Conservation (phyloP, 768 basidiomycete genomes). For the Tulasnella sp. region DNA sequence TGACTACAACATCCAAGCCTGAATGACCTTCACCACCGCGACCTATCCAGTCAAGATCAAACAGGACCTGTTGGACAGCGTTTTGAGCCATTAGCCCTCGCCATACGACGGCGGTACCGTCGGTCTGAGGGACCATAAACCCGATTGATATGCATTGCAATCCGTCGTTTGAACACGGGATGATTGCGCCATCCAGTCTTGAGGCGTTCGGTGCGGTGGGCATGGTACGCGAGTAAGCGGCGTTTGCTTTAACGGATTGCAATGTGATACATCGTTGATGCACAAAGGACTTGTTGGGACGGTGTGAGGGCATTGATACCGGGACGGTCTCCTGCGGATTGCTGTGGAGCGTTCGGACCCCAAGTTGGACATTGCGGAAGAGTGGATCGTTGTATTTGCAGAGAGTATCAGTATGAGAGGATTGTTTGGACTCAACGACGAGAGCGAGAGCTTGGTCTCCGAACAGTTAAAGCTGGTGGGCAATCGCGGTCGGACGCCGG, state of each 20-base stretch:
- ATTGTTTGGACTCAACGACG: slow-evolving; percentile 76
- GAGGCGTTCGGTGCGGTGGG: slow-evolving; percentile 74
- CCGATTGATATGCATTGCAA: slow-evolving; percentile 96
- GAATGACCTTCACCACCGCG: slow-evolving; percentile 35
- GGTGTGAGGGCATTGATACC: slow-evolving; percentile 30
- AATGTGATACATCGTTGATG: slow-evolving; percentile 79
- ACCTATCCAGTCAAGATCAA: slow-evolving; percentile 84
- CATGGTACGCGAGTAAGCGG: slow-evolving; percentile 89
- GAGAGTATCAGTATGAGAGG: slow-evolving; percentile 70
- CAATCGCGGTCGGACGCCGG: neutral
- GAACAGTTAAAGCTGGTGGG: slow-evolving; percentile 28
- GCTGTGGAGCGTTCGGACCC: slow-evolving; percentile 77
- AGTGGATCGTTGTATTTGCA: slow-evolving; percentile 91
- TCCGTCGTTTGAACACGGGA: slow-evolving; percentile 81
- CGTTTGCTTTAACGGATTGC: slow-evolving; percentile 89
- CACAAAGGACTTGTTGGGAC: slow-evolving; percentile 43
- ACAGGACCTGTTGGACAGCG: slow-evolving; percentile 89
- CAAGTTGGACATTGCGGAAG: slow-evolving; percentile 78
- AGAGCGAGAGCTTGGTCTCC: slow-evolving; percentile 82
- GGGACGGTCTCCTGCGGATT: slow-evolving; percentile 34
- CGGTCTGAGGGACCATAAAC: slow-evolving; percentile 62
- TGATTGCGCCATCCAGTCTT: slow-evolving; percentile 67
- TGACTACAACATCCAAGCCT: slow-evolving; percentile 72
- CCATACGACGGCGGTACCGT: slow-evolving; percentile 76
- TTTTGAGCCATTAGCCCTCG: slow-evolving; percentile 99